Evolutionary conservation across 768 basidiomycete genomes (phyloP).

Genomic region (Tulasnella sp.): DNA sequence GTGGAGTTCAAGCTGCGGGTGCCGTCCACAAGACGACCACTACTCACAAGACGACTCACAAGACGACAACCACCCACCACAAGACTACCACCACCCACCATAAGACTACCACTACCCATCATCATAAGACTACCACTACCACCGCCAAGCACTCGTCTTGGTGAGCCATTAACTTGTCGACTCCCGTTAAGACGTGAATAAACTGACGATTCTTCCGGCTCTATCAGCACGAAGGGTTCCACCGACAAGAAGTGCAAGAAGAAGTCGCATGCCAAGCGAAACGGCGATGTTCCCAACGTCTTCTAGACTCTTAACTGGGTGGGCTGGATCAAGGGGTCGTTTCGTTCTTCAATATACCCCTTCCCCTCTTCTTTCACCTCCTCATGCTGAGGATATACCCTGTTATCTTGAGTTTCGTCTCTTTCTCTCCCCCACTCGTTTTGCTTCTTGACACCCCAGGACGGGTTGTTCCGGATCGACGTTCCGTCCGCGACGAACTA

Average conservation of each 20-base stretch:
- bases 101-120: too few species aligned
- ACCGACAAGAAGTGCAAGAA: background rate
- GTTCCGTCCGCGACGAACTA: background rate
- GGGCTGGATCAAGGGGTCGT: background rate
- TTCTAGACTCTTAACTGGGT: background rate
- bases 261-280: background rate
- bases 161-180: background rate
- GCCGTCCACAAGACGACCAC: background rate
- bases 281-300: background rate
- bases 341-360: background rate
- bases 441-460: background rate
- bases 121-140: background rate
- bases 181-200: background rate
- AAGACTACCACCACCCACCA: too few species aligned
- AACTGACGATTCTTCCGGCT: background rate
- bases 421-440: background rate
- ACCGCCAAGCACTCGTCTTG: background rate
- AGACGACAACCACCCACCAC: too few species aligned
- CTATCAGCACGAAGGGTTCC: background rate
- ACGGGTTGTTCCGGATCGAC: background rate
- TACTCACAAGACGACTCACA: too few species aligned
- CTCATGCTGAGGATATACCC: background rate
- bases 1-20: background rate
- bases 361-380: too few species aligned
- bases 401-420: too few species aligned